Evolutionary conservation across 768 basidiomycete genomes (phyloP).

Genomic region (Termitomyces sp.): DNA sequence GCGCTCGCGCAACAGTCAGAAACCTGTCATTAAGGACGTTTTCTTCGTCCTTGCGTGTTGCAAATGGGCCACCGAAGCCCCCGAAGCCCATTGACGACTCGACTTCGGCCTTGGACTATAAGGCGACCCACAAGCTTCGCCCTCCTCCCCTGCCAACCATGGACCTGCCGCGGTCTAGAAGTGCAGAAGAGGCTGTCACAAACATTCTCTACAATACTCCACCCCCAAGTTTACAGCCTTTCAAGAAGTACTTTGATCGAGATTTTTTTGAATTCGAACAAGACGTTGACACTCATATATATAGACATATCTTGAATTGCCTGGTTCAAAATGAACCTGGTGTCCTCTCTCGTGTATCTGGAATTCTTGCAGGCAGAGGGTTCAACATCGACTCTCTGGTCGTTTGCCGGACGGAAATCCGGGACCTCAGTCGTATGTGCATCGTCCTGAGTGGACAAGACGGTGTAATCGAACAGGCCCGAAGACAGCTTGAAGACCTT

Average conservation of each 20-base stretch:
- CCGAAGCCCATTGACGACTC: conserved; percentile 86
- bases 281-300: conserved; percentile 6
- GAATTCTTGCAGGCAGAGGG: conserved; percentile 93
- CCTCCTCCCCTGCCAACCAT: conserved; percentile 85
- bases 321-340: conserved; percentile 99
- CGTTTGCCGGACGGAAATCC: conserved; percentile 95
- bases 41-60: conserved; percentile 26
- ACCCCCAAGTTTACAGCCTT: conserved; percentile 85
- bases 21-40: conserved; percentile 28
- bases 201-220: conserved; percentile 98
- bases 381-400: conserved; percentile 99
- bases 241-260: conserved; percentile 66
- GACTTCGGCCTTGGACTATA: conserved; percentile 93
- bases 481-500: conserved; percentile 93
- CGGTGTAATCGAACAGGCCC: conserved; percentile 94
- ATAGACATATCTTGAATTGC: conserved; percentile 92
- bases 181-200: conserved; percentile 93
- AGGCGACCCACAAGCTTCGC: conserved; percentile 58
- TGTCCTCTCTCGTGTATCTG: conserved; percentile 96
- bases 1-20: conserved; percentile 24
- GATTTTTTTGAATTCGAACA: background rate
- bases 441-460: conserved; percentile 96
- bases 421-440: conserved; percentile 96
- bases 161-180: conserved; percentile 77
- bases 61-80: conserved; percentile 52